Percentiles rank a stretch among this genome's conserved stretches.
Conservation (phyloP, 2,329 filamentous ascomycete genomes). For the Cladosporium sp. region DNA sequence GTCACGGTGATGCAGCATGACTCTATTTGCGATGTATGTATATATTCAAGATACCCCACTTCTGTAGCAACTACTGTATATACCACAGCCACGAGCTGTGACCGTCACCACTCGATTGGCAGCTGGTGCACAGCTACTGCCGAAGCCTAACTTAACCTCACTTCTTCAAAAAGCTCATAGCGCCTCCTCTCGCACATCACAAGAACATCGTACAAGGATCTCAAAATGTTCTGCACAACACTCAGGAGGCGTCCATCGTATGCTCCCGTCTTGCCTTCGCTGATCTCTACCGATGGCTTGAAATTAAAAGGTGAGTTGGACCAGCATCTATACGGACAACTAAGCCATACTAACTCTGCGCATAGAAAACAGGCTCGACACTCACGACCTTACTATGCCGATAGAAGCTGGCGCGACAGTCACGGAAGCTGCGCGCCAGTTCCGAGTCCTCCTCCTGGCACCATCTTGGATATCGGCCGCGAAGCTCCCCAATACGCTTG, state of each 20-base stretch:
- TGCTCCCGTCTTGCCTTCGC: constrained; percentile 20
- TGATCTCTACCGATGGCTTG: constrained; percentile 21
- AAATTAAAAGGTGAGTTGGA: constrained; percentile 24
- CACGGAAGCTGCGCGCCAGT: constrained; percentile 12
- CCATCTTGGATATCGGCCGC: constrained; percentile 18
- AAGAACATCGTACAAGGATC: background rate
- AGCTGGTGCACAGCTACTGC: background rate
- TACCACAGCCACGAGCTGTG: background rate
- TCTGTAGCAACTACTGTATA: constrained; percentile 8
- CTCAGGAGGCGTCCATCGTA: constrained; percentile 38
- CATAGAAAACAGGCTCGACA: constrained; percentile 31
- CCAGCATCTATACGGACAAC: background rate
- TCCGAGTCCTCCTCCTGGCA: constrained; percentile 32
- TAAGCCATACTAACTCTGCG: background rate
- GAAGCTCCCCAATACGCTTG: constrained; percentile 21
- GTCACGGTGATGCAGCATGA: constrained; percentile 19
- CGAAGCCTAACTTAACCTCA: background rate
- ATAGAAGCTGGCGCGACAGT: constrained; percentile 13
- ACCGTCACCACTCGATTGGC: background rate
- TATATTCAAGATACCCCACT: constrained; percentile 21
- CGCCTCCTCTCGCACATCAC: background rate
- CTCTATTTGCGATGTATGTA: constrained; percentile 11
- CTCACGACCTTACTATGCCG: constrained; percentile 34
- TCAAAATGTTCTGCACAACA: constrained; percentile 38
- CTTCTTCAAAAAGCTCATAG: background rate